Evolutionary conservation across 441 rosid species (phyloP).

Genomic region (Syzygium syzygioides): DNA sequence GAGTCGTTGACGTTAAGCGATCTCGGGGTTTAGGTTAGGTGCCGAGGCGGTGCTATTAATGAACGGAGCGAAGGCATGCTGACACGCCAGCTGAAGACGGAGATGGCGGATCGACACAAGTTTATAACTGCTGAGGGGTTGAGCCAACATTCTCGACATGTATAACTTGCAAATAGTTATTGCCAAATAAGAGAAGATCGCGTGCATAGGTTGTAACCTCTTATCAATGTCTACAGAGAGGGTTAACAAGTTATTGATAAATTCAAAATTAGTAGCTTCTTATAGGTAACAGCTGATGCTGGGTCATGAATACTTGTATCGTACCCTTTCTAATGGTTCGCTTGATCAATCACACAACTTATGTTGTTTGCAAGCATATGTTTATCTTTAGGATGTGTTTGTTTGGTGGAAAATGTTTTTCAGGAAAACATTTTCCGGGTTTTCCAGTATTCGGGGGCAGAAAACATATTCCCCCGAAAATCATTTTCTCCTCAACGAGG

Average conservation of each 20-base stretch:
- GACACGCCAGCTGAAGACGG: not conserved
- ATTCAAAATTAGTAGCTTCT: not conserved
- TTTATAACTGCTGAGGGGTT: not conserved
- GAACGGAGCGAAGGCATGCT: not conserved
- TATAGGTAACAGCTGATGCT: not conserved
- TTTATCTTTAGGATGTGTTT: no score
- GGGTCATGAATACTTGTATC: no score
- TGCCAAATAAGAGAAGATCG: not conserved
- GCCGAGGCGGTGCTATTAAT: not conserved
- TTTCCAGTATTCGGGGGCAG: no score
- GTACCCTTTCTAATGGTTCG: no score
- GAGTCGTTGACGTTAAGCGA: not conserved
- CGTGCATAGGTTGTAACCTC: not conserved
- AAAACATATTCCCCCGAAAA: no score
- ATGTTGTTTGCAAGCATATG: no score
- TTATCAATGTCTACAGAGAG: not conserved
- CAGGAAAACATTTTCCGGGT: no score
- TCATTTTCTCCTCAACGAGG: no score
- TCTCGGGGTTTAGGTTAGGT: rapidly evolving
- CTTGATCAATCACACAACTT: no score
- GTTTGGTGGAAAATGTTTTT: no score
- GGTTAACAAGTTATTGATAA: not conserved
- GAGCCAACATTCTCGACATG: not conserved
- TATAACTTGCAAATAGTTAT: not conserved
- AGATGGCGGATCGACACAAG: not conserved